Percentiles rank a stretch among this genome's conserved stretches.
Evolutionary conservation across 1,139 yeast genomes (phyloP).

Genomic region (Petasospora rhodanensis): DNA sequence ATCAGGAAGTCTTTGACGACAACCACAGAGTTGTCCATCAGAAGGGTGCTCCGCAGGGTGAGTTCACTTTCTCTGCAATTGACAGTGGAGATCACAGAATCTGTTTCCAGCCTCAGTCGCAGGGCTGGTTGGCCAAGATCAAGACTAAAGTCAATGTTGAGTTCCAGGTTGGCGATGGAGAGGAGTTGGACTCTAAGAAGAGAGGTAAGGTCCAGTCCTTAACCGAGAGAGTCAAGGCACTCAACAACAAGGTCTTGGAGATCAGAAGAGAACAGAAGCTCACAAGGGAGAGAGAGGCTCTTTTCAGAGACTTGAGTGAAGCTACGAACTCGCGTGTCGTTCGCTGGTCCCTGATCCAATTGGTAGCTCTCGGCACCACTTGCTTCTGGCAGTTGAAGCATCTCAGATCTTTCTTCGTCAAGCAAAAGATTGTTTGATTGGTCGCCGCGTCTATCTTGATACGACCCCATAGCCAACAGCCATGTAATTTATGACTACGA

Average conservation of each 20-base stretch:
- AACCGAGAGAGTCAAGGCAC: constrained; percentile 46
- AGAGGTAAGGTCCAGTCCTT: constrained; percentile 44
- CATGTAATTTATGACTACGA: too few species aligned
- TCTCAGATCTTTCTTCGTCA: constrained; percentile 58
- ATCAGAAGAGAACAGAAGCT: constrained; percentile 62
- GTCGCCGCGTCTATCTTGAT: too few species aligned
- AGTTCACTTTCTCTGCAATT: constrained; percentile 63
- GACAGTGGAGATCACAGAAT: constrained; percentile 72
- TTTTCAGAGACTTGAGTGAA: constrained; percentile 65
- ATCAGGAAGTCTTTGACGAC: constrained; percentile 54
- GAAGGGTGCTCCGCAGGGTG: constrained; percentile 54
- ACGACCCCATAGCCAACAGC: too few species aligned
- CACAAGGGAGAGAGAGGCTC: constrained; percentile 66
- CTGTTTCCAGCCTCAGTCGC: constrained; percentile 62
- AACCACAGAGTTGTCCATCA: constrained; percentile 68
- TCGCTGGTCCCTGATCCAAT: constrained; percentile 61
- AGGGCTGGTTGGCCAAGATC: constrained; percentile 86
- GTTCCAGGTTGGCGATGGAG: constrained; percentile 49
- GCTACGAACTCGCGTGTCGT: constrained; percentile 60
- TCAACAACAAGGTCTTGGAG: constrained; percentile 51
- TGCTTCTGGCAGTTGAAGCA: constrained; percentile 69
- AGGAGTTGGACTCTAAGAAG: constrained; percentile 47
- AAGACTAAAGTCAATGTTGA: constrained; percentile 44
- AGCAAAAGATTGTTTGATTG: constrained; percentile 52
- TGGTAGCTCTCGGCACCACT: constrained; percentile 49